Evolutionary conservation across 306 rosid species (phyloP), one percentile per base, ranked within the genome.

Genomic region (Herpetospermum pedunculosum): DNA sequence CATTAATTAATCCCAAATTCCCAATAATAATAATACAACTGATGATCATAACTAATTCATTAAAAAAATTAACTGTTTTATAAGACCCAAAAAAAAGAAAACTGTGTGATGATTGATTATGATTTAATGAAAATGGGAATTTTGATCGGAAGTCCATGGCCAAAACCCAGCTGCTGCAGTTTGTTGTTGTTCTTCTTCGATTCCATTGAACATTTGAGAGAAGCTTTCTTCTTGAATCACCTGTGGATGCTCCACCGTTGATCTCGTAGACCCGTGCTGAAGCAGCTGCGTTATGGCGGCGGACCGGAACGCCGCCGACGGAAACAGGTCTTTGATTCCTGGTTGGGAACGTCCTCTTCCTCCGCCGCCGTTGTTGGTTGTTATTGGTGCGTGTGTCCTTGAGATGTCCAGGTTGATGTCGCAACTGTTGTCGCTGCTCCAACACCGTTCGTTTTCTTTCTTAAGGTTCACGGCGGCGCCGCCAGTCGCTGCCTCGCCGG

Each of bases 341-440:
- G 83, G 26, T 6, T 2, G 88, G 84, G 64, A 92, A 75, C 38
- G 84, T 76, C 58, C 35, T 86, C 52, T 84, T 21, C 65, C 64
- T 1, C 88, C 28, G 2, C 80, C 86, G 57, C 76, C 76, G 30
- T 87, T 77, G 78, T 80, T 85, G 48, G 71, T 84, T 60, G 81
- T 83, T n/a, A 63, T 63, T 19, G 29, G 3, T 55, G 80, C 58
- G 76, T 87, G 90, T 75, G 90, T 85, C 79, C 86, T 90, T 65
- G 97, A 90, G 5, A 87, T 86, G 5, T 88, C 96, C 68, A 90
- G 59, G 73, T 90, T 90, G 30, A 90, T 79, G 58, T 87, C 93
- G 68, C 90, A 87, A 74, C 92, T 88, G 53, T 86, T 90, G n/a
- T 89, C 90, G 77, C 72, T 93, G 85, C 96, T 93, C 97, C 93